Conservation (phyloP, 352 stramenopile species). For the Globisporangium sylvaticum region DNA sequence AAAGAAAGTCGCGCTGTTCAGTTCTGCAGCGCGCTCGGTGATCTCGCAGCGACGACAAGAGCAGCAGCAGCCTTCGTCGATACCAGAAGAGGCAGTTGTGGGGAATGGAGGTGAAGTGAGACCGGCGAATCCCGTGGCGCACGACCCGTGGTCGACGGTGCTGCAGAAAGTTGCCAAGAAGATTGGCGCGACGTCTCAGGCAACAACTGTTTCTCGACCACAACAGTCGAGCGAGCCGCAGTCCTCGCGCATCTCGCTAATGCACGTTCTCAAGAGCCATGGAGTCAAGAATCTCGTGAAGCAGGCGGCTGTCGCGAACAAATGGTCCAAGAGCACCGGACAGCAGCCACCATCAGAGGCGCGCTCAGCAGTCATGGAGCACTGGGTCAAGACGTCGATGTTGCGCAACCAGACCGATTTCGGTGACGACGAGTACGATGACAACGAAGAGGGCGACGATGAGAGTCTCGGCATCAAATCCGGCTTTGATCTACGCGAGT, state of each 20-base stretch:
- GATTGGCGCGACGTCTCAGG: not conserved
- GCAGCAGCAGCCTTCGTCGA: constrained; percentile 4
- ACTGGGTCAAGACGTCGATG: constrained; percentile 49
- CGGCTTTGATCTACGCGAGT: constrained; percentile 38
- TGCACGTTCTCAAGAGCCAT: constrained; percentile 46
- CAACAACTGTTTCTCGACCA: not conserved
- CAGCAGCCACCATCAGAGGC: constrained; percentile 11
- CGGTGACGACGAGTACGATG: constrained; percentile 13
- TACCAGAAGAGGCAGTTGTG: not conserved
- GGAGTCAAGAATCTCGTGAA: constrained; percentile 62
- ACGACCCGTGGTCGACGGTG: constrained; percentile 31
- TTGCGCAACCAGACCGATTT: constrained; percentile 27
- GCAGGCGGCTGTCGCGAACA: constrained; percentile 30
- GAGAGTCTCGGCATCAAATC: constrained; percentile 26
- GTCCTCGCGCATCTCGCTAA: constrained; percentile 29
- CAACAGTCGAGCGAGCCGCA: not conserved
- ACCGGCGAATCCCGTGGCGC: not conserved
- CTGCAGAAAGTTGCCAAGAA: constrained; percentile 26
- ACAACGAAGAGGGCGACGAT: constrained; percentile 24
- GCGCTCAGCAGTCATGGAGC: constrained; percentile 54
- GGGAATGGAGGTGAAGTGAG: not conserved
- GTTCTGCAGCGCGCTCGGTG: constrained; percentile 32
- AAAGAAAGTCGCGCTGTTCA: constrained; percentile 17
- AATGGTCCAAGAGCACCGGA: not conserved
- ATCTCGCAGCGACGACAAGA: constrained; percentile 19